phyloP scores from a whole-genome alignment of 1,284 basidiomycete genomes.

The Ganoderma lucidum region DNA sequence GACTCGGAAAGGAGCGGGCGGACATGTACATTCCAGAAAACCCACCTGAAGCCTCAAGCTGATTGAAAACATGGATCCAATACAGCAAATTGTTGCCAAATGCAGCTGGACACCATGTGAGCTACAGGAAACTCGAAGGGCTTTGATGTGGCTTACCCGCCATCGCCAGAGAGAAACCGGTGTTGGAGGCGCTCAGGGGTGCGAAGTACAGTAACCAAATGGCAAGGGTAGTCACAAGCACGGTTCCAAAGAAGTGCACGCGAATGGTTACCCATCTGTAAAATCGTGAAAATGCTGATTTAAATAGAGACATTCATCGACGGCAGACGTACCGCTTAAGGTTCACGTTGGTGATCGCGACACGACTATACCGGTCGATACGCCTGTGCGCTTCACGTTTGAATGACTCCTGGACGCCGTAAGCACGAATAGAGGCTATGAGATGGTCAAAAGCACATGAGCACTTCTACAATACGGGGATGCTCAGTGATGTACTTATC shows the following conservation, averaged over 20 bases:
- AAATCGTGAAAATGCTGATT: not conserved
- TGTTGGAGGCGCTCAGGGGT: slow-evolving; percentile 50
- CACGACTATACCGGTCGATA: slow-evolving; percentile 57
- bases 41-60: slow-evolving; percentile 56
- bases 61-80: slow-evolving; percentile 60
- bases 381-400: slow-evolving; percentile 51
- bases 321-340: slow-evolving; percentile 49
- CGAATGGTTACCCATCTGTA: slow-evolving; percentile 33
- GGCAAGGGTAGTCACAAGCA: slow-evolving; percentile 60
- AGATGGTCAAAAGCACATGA: not conserved
- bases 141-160: slow-evolving; percentile 42
- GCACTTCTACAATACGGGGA: no score
- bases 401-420: slow-evolving; percentile 59
- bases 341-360: slow-evolving; percentile 58
- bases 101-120: slow-evolving; percentile 44
- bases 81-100: slow-evolving; percentile 62
- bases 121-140: not conserved
- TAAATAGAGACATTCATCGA: not conserved
- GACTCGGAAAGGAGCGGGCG: no score
- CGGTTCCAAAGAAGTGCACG: slow-evolving; percentile 56
- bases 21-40: not conserved
- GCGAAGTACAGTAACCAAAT: slow-evolving; percentile 59
- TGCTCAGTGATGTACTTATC: not conserved
- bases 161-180: slow-evolving; percentile 59
- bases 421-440: slow-evolving; percentile 70